phyloP scores from a whole-genome alignment of 768 basidiomycete species.

The Ramaria rubella region DNA sequence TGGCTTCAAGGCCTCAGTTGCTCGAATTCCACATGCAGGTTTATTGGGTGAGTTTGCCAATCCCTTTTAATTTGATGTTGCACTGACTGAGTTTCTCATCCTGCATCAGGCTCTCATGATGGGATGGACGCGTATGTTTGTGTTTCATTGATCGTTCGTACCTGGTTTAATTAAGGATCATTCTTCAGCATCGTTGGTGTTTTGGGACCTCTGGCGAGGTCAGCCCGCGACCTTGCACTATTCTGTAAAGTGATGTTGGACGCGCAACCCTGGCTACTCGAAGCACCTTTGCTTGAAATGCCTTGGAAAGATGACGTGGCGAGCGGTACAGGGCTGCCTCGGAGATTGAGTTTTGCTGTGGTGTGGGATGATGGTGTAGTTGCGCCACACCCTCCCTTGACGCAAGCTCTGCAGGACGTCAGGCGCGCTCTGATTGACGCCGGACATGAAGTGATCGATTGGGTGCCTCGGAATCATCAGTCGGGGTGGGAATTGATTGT shows the following conservation, averaged over 20 bases:
- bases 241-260: constrained; percentile 43
- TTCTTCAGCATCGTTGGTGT: constrained; percentile 36
- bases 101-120: constrained; percentile 33
- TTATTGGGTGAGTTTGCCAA: constrained; percentile 23
- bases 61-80: neutral
- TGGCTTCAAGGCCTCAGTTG: constrained; percentile 42
- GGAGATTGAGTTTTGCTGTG: constrained; percentile 39
- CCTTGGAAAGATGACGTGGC: constrained; percentile 40
- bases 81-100: constrained; percentile 11
- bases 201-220: constrained; percentile 42
- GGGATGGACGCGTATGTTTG: constrained; percentile 39
- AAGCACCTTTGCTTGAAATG: constrained; percentile 42
- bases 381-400: constrained; percentile 42
- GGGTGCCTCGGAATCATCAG: constrained; percentile 40
- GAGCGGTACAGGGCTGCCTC: constrained; percentile 32
- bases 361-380: constrained; percentile 48
- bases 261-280: constrained; percentile 40
- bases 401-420: constrained; percentile 33
- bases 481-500: constrained; percentile 44
- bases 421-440: constrained; percentile 35
- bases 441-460: constrained; percentile 47
- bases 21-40: constrained; percentile 45
- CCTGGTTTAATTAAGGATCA: neutral
- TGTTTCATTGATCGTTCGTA: neutral
- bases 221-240: constrained; percentile 42